Conservation (phyloP, 768 basidiomycete species). For the Trametes villosa region DNA sequence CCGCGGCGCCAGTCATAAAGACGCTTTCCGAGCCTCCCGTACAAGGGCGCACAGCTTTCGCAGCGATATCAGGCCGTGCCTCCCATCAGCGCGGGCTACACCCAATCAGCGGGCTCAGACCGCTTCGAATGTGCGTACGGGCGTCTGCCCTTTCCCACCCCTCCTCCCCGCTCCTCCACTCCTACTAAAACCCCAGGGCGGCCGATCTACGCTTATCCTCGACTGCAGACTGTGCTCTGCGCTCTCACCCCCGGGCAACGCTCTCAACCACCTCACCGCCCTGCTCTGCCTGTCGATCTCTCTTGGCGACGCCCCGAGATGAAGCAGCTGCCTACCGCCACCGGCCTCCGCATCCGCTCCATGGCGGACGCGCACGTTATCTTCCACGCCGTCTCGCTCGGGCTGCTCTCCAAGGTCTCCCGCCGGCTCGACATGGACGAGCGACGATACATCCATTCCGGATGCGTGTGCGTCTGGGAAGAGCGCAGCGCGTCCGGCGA, state of each 20-base stretch:
- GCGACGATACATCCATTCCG: conserved; percentile 65
- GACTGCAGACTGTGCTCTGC: no score
- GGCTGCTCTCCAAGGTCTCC: conserved; percentile 65
- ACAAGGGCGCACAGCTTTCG: conserved; percentile 21
- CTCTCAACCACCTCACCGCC: neutral
- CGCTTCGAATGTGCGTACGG: neutral
- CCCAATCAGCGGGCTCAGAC: conserved; percentile 9
- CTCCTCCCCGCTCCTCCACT: neutral
- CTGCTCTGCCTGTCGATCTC: neutral
- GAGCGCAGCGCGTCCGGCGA: conserved; percentile 73
- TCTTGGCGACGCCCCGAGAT: neutral
- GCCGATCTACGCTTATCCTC: no score
- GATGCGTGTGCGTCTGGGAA: conserved; percentile 84
- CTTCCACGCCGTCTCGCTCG: conserved; percentile 70
- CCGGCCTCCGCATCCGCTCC: conserved; percentile 62
- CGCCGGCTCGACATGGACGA: conserved; percentile 79
- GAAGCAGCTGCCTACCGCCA: conserved; percentile 68
- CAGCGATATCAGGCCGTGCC: conserved; percentile 11
- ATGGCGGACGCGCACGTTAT: conserved; percentile 72
- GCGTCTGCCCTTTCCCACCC: conserved; percentile 4
- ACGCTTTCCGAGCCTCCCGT: conserved; percentile 15
- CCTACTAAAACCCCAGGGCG: neutral
- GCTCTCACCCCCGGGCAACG: neutral
- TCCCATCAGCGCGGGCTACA: neutral
- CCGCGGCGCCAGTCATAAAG: conserved; percentile 22